phyloP scores from a whole-genome alignment of 257 asterid species.

The Primulina tabacum region DNA sequence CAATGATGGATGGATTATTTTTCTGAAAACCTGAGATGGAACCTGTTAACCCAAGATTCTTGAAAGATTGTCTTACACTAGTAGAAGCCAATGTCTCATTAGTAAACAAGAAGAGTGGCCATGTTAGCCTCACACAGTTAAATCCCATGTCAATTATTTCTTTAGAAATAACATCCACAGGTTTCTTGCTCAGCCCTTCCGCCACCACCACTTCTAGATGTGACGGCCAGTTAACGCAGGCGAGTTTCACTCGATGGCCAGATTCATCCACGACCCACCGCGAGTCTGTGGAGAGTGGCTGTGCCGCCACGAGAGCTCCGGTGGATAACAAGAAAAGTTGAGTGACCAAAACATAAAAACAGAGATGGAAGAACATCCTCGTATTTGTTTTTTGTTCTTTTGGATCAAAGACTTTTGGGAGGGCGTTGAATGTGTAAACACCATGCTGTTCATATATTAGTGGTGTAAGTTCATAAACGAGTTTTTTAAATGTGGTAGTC shows the following conservation, averaged over 20 bases:
- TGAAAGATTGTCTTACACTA: conserved; percentile 66
- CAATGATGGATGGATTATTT: conserved; percentile 71
- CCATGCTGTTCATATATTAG: conserved; percentile 15
- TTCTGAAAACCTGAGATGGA: conserved; percentile 65
- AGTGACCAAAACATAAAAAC: conserved; percentile 18
- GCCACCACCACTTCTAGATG: conserved; percentile 90
- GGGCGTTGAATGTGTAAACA: neutral
- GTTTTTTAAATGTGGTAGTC: neutral
- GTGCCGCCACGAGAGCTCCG: conserved; percentile 28
- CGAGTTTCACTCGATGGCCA: conserved; percentile 73
- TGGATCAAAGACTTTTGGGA: neutral
- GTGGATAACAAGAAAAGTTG: neutral
- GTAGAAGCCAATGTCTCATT: conserved; percentile 59
- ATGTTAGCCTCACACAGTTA: conserved; percentile 87
- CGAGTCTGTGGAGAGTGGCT: conserved; percentile 59
- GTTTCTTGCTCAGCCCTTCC: conserved; percentile 84
- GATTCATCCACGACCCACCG: conserved; percentile 80
- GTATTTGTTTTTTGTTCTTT: conserved; percentile 14
- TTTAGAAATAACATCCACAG: conserved; percentile 62
- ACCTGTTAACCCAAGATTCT: conserved; percentile 54
- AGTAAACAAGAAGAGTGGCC: conserved; percentile 90
- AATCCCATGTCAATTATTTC: conserved; percentile 57
- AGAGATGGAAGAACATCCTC: conserved; percentile 25
- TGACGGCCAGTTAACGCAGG: conserved; percentile 90
- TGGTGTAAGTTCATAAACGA: neutral